Percentiles rank a stretch among this genome's conserved stretches.
Conservation (phyloP, 2,329 filamentous ascomycete species). For the Penicillium sp. region DNA sequence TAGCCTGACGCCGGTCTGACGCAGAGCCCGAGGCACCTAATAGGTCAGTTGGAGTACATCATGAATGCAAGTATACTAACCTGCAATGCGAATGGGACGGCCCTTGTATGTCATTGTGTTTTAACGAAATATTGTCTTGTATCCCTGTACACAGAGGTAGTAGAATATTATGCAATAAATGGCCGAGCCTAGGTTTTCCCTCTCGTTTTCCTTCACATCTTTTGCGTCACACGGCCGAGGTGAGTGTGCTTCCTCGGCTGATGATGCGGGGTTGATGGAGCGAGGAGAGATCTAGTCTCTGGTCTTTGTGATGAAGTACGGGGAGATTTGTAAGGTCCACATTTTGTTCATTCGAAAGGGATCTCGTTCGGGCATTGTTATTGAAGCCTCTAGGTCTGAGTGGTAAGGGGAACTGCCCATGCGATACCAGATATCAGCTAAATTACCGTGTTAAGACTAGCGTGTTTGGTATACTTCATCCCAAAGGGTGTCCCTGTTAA, state of each 20-base stretch:
- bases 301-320: neutral
- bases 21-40: slow-evolving; percentile 46
- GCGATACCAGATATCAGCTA: neutral
- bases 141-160: neutral
- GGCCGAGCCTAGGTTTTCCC: neutral
- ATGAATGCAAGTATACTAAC: slow-evolving; percentile 7
- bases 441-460: neutral
- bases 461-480: neutral
- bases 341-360: neutral
- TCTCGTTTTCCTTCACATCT: neutral
- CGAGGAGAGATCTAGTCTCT: neutral
- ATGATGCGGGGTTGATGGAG: neutral
- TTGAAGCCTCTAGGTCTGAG: neutral
- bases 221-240: slow-evolving; percentile 1
- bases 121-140: neutral
- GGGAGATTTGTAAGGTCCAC: neutral
- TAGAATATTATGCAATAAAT: too few species aligned
- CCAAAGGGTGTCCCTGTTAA: neutral
- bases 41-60: neutral
- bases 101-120: slow-evolving; percentile 18
- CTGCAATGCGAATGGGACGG: slow-evolving; percentile 25
- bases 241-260: slow-evolving; percentile 6
- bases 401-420: neutral
- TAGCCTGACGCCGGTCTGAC: slow-evolving; percentile 47
- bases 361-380: neutral